These are phyloP conservation scores for Corinectria fuckeliana DNA, from an alignment of 2,329 filamentous ascomycete species.

Conservation along the genomic window DNA sequence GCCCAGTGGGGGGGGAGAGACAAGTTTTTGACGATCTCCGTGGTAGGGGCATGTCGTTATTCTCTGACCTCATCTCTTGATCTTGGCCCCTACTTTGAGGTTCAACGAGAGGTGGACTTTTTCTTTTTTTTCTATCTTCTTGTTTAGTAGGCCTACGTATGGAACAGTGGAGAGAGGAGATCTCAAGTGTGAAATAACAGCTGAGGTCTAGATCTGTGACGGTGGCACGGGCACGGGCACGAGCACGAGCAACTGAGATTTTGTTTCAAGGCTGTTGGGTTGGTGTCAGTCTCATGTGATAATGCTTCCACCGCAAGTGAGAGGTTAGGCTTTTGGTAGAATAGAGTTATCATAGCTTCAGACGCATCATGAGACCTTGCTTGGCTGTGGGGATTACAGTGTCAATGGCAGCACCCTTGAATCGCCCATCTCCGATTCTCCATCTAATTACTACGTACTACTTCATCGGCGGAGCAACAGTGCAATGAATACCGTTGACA, in stretches of 20 bases:
- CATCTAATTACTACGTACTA: conserved; percentile 1
- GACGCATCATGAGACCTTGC: no score
- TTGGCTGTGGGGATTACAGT: background rate
- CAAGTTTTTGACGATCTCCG: conserved; percentile 18
- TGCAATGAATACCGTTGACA: conserved; percentile 2
- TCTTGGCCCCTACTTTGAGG: background rate
- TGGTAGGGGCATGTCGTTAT: background rate
- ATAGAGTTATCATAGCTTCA: conserved; percentile 2
- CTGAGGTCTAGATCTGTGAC: conserved; percentile 15
- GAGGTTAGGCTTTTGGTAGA: conserved; percentile 1
- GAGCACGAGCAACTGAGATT: conserved; percentile 31
- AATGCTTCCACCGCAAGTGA: conserved; percentile 4
- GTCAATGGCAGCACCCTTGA: background rate
- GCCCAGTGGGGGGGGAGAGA: conserved; percentile 11
- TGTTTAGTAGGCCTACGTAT: no score
- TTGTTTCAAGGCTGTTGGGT: conserved; percentile 33
- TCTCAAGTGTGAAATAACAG: conserved; percentile 15
- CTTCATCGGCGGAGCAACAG: conserved; percentile 12
- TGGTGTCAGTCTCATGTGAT: conserved; percentile 25
- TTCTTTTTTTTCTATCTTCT: background rate
- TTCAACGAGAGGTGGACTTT: background rate
- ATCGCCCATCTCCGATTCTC: conserved; percentile 11
- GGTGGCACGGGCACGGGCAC: conserved; percentile 20
- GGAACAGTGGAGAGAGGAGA: conserved; percentile 1
- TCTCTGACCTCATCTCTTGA: background rate